phyloP scores from a whole-genome alignment of 2,329 filamentous ascomycete species.

The Alternaria burnsii region DNA sequence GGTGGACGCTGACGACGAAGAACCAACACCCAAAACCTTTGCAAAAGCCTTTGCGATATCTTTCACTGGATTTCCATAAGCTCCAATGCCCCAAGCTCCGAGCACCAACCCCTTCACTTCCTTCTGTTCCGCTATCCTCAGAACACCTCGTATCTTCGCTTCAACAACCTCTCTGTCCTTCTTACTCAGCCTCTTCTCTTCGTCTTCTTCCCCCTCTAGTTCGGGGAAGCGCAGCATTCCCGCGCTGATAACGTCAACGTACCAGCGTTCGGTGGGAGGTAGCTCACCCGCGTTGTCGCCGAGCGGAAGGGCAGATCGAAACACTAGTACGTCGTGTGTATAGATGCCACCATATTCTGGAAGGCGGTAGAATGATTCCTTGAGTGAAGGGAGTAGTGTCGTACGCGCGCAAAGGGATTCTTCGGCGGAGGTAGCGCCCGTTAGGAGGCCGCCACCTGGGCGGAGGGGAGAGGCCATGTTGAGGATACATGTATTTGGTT shows the following conservation, averaged over 20 bases:
- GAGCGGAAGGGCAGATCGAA: constrained; percentile 52
- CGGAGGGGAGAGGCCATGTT: constrained; percentile 71
- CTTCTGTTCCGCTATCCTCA: constrained; percentile 59
- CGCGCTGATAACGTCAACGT: constrained; percentile 66
- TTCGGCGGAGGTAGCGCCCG: constrained; percentile 68
- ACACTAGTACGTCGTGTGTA: constrained; percentile 68
- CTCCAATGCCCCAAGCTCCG: constrained; percentile 72
- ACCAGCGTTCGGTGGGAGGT: constrained; percentile 62
- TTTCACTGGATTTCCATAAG: constrained; percentile 68
- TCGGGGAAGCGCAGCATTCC: constrained; percentile 69
- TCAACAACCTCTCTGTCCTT: constrained; percentile 62
- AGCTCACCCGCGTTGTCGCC: constrained; percentile 51
- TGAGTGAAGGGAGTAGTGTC: constrained; percentile 66
- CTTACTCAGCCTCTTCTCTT: constrained; percentile 33
- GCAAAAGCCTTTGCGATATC: constrained; percentile 67
- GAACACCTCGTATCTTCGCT: constrained; percentile 66
- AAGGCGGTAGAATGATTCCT: constrained; percentile 67
- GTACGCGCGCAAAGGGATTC: constrained; percentile 69
- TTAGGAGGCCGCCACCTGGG: constrained; percentile 68
- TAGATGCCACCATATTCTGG: constrained; percentile 66
- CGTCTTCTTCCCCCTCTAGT: constrained; percentile 54
- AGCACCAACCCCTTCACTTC: constrained; percentile 63
- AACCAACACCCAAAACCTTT: constrained; percentile 36
- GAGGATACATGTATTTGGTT: constrained; percentile 61
- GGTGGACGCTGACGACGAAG: constrained; percentile 23